Conservation (phyloP, 2,329 filamentous ascomycete species). For the Fusarium abutilonis region DNA sequence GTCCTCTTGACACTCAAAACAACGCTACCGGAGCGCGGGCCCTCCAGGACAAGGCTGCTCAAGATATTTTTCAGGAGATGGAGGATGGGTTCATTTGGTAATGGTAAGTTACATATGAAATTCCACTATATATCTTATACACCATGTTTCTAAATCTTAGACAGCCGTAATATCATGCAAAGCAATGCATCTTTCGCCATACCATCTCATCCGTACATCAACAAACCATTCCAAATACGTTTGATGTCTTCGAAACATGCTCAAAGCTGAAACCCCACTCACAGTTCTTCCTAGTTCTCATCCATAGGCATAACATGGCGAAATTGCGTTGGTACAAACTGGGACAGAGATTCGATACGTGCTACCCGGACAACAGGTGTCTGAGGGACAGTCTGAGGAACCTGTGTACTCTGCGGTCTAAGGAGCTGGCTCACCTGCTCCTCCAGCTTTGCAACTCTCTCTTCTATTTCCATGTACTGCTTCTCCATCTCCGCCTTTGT, state of each 20-base stretch:
- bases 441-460: slow-evolving; percentile 25
- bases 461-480: slow-evolving; percentile 17
- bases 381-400: neutral
- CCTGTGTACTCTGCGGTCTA: neutral
- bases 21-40: neutral
- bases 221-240: neutral
- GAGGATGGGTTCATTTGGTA: slow-evolving; percentile 30
- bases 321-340: slow-evolving; percentile 11
- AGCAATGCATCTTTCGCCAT: slow-evolving; percentile 4
- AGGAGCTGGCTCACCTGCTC: slow-evolving; percentile 14
- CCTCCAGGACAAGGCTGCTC: neutral
- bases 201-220: neutral
- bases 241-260: too few relatives aligned
- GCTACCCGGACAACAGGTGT: neutral
- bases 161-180: neutral
- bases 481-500: neutral
- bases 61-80: slow-evolving; percentile 16
- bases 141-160: neutral
- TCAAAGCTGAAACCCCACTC: neutral
- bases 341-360: neutral
- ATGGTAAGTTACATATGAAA: neutral
- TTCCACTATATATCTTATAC: slow-evolving; percentile 1
- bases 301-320: neutral
- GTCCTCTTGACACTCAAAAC: neutral
- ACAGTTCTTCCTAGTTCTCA: neutral